Base-by-base conservation (phyloP, 345 rosid genomes). In the Populus simonii region DNA sequence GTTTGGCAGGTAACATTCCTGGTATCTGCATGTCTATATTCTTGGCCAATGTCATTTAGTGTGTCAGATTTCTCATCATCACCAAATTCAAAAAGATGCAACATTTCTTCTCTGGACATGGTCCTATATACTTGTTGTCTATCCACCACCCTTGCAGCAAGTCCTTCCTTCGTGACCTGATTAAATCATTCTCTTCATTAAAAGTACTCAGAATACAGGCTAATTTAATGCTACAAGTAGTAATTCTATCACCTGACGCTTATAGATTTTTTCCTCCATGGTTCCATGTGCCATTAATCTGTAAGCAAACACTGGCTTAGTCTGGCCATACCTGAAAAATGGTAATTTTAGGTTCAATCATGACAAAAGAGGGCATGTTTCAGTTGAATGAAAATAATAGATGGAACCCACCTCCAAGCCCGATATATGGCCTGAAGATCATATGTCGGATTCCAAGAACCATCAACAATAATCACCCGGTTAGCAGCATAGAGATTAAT, bases 61-160 rank as follows among this genome's bases (percentile, higher is more conserved):
- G 89, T 66, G 39, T 92, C 97, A 3, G 93, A 74, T 76, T 84
- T 89, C 74, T 96, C 98, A 67, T 96, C 98, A 57, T 94, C 97
- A 41, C 94, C 98, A 74, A 96, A 96, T 83, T 96, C 99, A 80
- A 96, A 96, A 65, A 96, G 91, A 84, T 96, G 99, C 85, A 96
- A 78, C 99, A 96, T 94, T 87, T 96, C 99, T 86, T 96, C 99
- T 88, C 83, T 94, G 47, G 99, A 94, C 66, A 96, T 94, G 35
- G 97, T 94, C 78, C 99, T 86, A 86, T 92, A 94, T 61, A 96
- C 91, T 87, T 94, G 99, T 80, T 96, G 99, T 85, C 99, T 89
- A 85, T 96, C 99, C 55, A 96, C 99, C 80, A 96, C 99, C 90
- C 99, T 92, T 79, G 99, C 99, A 83, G 99, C 99, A 61, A 96